Percentiles rank a stretch among this genome's conserved stretches.
Conservation (phyloP, 768 basidiomycete genomes). For the Russula sp. region DNA sequence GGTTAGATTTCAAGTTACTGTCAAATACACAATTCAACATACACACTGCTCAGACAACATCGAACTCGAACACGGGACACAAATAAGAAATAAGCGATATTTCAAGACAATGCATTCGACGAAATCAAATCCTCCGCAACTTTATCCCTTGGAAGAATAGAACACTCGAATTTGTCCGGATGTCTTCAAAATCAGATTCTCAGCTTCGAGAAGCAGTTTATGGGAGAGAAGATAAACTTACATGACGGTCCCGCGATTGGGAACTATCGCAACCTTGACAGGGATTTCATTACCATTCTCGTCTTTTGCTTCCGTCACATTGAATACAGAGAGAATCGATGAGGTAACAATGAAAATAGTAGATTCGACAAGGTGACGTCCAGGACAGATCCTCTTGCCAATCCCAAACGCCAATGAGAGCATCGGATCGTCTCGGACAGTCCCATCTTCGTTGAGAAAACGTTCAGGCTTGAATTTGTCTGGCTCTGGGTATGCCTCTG, state of each 20-base stretch:
- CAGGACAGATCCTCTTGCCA: conserved; percentile 31
- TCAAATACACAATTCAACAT: too few species aligned
- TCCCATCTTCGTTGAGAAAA: conserved; percentile 31
- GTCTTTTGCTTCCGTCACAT: conserved; percentile 18
- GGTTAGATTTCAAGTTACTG: too few species aligned
- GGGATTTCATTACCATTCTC: background rate
- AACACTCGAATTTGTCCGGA: too few species aligned
- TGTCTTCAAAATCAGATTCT: too few species aligned
- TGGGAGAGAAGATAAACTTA: background rate
- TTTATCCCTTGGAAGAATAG: too few species aligned
- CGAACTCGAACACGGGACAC: too few species aligned
- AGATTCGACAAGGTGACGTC: conserved; percentile 9
- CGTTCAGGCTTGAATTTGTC: conserved; percentile 48
- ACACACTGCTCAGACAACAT: too few species aligned
- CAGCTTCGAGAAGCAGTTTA: too few species aligned
- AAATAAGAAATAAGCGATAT: too few species aligned
- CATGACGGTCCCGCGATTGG: background rate
- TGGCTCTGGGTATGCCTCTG: conserved; percentile 32
- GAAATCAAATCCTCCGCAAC: too few species aligned
- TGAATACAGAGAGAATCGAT: background rate
- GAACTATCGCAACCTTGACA: background rate
- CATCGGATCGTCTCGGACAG: conserved; percentile 17
- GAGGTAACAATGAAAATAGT: background rate
- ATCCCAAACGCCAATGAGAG: conserved; percentile 23
- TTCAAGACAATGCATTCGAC: too few species aligned